Evolutionary conservation across 2,329 filamentous ascomycete species (phyloP), one percentile per base, ranked within the genome.

Genomic region (Cercospora janseana): DNA sequence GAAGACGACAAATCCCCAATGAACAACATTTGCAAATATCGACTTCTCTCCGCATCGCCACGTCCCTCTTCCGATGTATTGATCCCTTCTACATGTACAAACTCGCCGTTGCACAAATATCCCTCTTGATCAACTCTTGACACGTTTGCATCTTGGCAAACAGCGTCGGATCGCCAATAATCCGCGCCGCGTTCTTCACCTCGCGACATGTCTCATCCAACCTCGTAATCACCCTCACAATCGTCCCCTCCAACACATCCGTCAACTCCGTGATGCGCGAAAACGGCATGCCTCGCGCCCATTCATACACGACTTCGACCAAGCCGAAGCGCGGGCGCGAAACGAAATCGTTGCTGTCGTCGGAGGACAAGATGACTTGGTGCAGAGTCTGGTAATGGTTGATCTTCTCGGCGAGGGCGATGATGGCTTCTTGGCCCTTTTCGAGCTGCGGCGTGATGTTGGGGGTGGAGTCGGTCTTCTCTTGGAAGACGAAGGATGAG

Each of bases 261-360:
- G 93, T 98, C 66, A 98, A 73, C 59, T 92, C 87, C 0, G 92
- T 97, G 60, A 98, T 98, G 58, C 93, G 92, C 72, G 94, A 95
- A 78, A 98, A 98, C 45, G 88, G 92, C 89, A 97, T 97, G 20
- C 93, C 93, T 42, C 89, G 79, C 7, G 93, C 93, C 93, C 93
- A 98, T 70, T 98, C 93, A 68, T 97, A 96, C 26, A 98, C 94
- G 0, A 98, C 93, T 70, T 98, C 93, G 67, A 95, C 90, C 49
- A 98, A 79, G 1, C 92, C 93, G 66, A 98, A 98, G 7, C 92
- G 81, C 2, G 91, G 89, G 47, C 85, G 80, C 52, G 83, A 89
- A 27, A 88, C 86, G 65, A 96, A 96, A 69, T 97, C 92, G 63
- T 94, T 95, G 51, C 85, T 86, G 66, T 96, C 92, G 48, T 97